Conservation (phyloP, 2,329 filamentous ascomycete species). For the Chaetomiaceae sp. region DNA sequence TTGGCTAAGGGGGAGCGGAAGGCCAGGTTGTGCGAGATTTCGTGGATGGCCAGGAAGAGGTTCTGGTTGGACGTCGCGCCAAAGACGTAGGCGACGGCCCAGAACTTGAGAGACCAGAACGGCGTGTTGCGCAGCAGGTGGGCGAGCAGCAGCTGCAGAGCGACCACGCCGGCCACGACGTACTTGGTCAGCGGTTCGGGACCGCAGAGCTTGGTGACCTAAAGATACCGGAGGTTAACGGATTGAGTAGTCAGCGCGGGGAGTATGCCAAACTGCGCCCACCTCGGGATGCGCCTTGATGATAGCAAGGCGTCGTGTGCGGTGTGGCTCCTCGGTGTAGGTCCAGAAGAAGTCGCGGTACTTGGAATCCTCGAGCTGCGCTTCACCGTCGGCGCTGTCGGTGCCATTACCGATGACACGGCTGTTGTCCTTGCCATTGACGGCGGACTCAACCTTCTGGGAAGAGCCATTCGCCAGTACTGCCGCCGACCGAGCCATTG, state of each 20-base stretch:
- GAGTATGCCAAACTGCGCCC: slow-evolving; percentile 18
- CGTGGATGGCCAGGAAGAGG: slow-evolving; percentile 95
- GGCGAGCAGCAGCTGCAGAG: slow-evolving; percentile 71
- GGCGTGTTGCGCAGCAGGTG: slow-evolving; percentile 69
- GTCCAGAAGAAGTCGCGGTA: slow-evolving; percentile 85
- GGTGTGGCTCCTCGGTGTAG: slow-evolving; percentile 95
- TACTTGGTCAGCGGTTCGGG: slow-evolving; percentile 95
- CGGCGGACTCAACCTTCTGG: slow-evolving; percentile 20
- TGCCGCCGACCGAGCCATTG: slow-evolving; percentile 27
- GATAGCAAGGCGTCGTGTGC: slow-evolving; percentile 82
- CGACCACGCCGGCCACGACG: slow-evolving; percentile 76
- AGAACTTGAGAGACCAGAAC: slow-evolving; percentile 77
- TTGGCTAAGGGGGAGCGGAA: slow-evolving; percentile 78
- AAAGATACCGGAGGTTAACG: slow-evolving; percentile 5
- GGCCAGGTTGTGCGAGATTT: slow-evolving; percentile 96
- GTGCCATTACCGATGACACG: slow-evolving; percentile 9
- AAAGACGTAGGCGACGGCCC: slow-evolving; percentile 81
- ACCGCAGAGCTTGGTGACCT: slow-evolving; percentile 96
- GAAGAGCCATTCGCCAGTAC: slow-evolving; percentile 23
- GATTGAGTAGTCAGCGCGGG: background rate
- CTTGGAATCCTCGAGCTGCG: slow-evolving; percentile 35
- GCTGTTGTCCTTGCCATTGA: slow-evolving; percentile 19
- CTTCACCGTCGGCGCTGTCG: slow-evolving; percentile 22
- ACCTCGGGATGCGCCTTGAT: slow-evolving; percentile 98
- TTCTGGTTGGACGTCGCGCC: slow-evolving; percentile 98